Conservation (phyloP, 805 yeast species). For the Kodamaea neixiangensis region DNA sequence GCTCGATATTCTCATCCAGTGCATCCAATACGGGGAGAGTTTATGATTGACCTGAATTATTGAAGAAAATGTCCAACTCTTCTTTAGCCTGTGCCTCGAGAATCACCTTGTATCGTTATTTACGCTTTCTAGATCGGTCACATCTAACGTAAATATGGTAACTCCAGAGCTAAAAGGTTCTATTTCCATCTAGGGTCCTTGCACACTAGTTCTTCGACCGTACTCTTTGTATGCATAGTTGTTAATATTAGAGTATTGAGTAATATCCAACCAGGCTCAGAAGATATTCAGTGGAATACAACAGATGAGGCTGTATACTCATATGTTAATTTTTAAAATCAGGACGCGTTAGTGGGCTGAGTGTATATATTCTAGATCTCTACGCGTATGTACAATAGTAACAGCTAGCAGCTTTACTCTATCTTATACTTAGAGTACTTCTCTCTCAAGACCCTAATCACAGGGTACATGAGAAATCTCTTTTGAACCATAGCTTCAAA, state of each 20-base stretch:
- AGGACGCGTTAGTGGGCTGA: no score
- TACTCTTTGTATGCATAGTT: no score
- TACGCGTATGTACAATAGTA: no score
- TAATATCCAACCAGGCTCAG: no score
- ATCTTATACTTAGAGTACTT: background rate
- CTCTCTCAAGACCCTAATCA: background rate
- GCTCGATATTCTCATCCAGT: conserved; percentile 50
- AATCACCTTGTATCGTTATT: conserved; percentile 42
- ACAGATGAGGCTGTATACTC: no score
- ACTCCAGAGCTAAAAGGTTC: conserved; percentile 48
- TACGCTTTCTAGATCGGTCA: conserved; percentile 51
- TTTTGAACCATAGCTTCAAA: background rate
- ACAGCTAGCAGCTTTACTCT: no score
- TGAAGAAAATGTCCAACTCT: conserved; percentile 61
- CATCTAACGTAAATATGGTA: conserved; percentile 55
- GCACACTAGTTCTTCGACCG: no score
- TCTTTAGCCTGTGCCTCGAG: conserved; percentile 21
- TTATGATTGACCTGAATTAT: conserved; percentile 82
- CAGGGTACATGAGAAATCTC: background rate
- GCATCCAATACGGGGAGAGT: conserved; percentile 72
- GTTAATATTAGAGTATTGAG: no score
- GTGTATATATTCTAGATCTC: no score
- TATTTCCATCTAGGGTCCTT: conserved; percentile 62
- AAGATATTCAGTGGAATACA: no score
- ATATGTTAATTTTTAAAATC: no score